Evolutionary conservation across 148 eudicot species (phyloP).

Genomic region (Heliamphora exappendiculata): DNA sequence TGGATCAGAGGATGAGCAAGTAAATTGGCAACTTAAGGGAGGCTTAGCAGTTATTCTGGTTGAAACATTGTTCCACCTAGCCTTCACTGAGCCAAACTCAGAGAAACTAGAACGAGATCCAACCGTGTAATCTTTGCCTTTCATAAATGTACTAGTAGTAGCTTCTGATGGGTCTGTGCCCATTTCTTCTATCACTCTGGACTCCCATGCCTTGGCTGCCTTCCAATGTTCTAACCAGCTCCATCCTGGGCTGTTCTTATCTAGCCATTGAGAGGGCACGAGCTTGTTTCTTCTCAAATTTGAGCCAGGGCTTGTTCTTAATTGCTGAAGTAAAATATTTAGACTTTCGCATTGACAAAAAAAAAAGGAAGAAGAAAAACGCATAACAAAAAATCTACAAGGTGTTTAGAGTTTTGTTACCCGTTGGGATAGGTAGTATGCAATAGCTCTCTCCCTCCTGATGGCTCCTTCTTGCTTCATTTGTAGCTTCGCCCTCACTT

Average conservation of each 20-base stretch:
- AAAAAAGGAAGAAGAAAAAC: neutral
- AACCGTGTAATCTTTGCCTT: slow-evolving; percentile 14
- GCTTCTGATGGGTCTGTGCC: slow-evolving; percentile 26
- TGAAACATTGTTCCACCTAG: slow-evolving; percentile 30
- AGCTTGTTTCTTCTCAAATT: slow-evolving; percentile 32
- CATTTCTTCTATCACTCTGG: slow-evolving; percentile 36
- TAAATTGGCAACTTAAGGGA: slow-evolving; percentile 21
- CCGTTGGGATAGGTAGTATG: slow-evolving; percentile 54
- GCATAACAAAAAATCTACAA: neutral
- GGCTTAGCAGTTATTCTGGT: slow-evolving; percentile 36
- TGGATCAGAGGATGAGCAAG: slow-evolving; percentile 37
- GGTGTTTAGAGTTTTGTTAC: slow-evolving; percentile 20
- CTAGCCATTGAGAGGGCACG: slow-evolving; percentile 17
- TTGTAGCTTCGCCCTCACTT: slow-evolving; percentile 65
- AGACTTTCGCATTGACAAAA: neutral
- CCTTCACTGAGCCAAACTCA: slow-evolving; percentile 23
- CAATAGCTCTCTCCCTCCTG: slow-evolving; percentile 73
- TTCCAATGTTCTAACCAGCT: slow-evolving; percentile 86
- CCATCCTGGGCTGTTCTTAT: slow-evolving; percentile 33
- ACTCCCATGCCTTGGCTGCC: slow-evolving; percentile 74
- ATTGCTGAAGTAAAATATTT: slow-evolving; percentile 31
- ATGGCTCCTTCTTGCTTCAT: slow-evolving; percentile 75
- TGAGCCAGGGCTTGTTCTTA: slow-evolving; percentile 29
- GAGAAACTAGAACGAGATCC: slow-evolving; percentile 29
- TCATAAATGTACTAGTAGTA: slow-evolving; percentile 34